phyloP scores from a whole-genome alignment of 164 flowering plant species.

The Chimonanthus salicifolius region DNA sequence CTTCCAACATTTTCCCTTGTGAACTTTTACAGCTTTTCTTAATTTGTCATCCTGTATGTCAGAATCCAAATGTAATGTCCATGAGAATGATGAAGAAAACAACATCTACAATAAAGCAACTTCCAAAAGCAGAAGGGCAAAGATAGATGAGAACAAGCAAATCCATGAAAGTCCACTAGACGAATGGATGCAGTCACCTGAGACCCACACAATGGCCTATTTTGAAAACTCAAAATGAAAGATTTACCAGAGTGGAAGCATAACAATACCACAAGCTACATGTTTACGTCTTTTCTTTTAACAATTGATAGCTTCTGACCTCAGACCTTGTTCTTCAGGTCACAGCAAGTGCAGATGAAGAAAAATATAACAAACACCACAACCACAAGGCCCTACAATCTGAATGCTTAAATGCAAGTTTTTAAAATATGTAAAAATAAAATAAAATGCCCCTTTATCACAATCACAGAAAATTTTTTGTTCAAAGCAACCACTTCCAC shows the following conservation, averaged over 20 bases:
- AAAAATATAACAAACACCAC: too few species aligned
- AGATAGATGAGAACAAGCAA: neutral
- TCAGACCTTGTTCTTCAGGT: too few species aligned
- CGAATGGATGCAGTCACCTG: neutral
- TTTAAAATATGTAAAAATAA: too few species aligned
- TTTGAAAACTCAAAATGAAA: neutral
- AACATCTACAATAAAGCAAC: neutral
- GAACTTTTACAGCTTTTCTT: conserved; percentile 64
- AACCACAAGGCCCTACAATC: too few species aligned
- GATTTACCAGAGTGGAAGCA: too few species aligned
- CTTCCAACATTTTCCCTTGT: conserved; percentile 91
- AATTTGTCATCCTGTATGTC: conserved; percentile 80
- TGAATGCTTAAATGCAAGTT: too few species aligned
- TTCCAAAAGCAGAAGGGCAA: neutral
- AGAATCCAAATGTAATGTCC: neutral
- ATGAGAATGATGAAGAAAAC: conserved; percentile 4
- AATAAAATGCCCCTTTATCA: too few species aligned
- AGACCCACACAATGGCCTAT: neutral
- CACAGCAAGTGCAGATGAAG: too few species aligned
- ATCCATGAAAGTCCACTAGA: neutral
- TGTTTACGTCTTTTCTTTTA: too few species aligned
- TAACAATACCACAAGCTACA: neutral
- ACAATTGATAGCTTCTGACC: too few species aligned
- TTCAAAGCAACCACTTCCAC: neutral
- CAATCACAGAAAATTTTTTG: too few species aligned